Base-by-base conservation (phyloP, 2,329 filamentous ascomycete genomes). In the Phoma sp. region DNA sequence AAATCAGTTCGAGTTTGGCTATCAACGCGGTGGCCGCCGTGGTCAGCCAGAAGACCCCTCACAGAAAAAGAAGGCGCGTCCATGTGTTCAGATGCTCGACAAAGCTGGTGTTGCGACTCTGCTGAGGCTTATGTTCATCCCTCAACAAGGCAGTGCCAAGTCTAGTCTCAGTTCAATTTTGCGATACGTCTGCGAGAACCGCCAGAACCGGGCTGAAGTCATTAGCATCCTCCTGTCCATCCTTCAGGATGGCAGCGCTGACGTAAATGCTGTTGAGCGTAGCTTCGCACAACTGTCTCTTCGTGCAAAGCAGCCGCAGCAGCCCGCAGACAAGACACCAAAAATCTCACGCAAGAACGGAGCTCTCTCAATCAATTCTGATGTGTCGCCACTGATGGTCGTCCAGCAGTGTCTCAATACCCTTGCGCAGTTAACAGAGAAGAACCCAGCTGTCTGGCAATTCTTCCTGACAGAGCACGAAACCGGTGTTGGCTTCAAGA, bases 391-490 rank as follows among this genome's bases (percentile, higher is more conserved):
- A 10, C 83, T 98, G 37, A 86, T 97, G 79, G 91, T 99, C 47
- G 92, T 98, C 7, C 93, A 98, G 72, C 96, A 99, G 74, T 98
- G 95, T 68, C 82, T 99, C 33, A 88, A 89, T 59, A 86, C 95
- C 2, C 82, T 99, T 9, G 89, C 90, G 38, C 91, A 92, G 65
- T 82, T 99, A 22, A 91, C 90, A 11, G 85, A 88, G 58, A 90
- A 90, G 73, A 97, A 96, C 66, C 86, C 87, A 30, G 91, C 96
- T 68, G 89, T 98, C 46, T 86, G 92, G 32, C 91, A 89, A 59
- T 90, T 98, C 71, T 99, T 99, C 82, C 78, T 99, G 52, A 96
- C 90, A 0, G 95, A 99, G 73, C 93, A 98, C 68, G 95, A 99
- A 68, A 87, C 89, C 23, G 83, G 84, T 7, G 86, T 87, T 35